These are phyloP conservation scores for Manihot esculenta DNA, from an alignment of 441 rosid genomes.

Conservation along the genomic window DNA sequence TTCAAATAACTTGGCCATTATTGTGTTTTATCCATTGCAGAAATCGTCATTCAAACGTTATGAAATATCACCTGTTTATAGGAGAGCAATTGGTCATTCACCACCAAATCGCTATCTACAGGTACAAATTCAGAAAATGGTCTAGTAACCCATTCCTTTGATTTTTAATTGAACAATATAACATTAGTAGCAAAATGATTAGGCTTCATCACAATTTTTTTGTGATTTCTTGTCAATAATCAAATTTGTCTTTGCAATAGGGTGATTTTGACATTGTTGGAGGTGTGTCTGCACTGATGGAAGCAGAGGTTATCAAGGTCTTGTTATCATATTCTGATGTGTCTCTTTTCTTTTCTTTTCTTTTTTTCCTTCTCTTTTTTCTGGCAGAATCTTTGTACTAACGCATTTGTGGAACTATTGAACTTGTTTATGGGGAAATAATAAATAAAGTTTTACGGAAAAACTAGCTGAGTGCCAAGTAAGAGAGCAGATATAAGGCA, in stretches of 20 bases:
- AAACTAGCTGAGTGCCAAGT: background rate
- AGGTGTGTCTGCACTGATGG: slow-evolving; percentile 83
- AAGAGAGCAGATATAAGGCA: background rate
- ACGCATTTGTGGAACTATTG: background rate
- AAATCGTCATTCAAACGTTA: slow-evolving; percentile 85
- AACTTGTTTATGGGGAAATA: background rate
- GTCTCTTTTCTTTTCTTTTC: slow-evolving; percentile 6
- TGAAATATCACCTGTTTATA: slow-evolving; percentile 79
- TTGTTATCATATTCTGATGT: no score
- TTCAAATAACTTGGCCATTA: slow-evolving; percentile 14
- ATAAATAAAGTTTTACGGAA: background rate
- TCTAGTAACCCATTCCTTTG: slow-evolving; percentile 4
- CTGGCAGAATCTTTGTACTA: background rate
- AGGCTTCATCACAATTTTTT: background rate
- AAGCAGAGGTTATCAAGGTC: slow-evolving; percentile 95
- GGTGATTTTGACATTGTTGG: slow-evolving; percentile 96
- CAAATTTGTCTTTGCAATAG: slow-evolving; percentile 40
- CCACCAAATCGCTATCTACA: slow-evolving; percentile 93
- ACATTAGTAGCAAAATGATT: background rate
- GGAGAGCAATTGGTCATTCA: slow-evolving; percentile 94
- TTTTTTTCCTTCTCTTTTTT: background rate
- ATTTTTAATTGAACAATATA: background rate
- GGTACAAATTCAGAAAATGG: slow-evolving; percentile 35
- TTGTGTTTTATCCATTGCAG: slow-evolving; percentile 38
- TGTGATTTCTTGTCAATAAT: slow-evolving; percentile 15